Percentiles rank a stretch among this genome's conserved stretches.
Conservation (phyloP, 805 yeast species). For the Barnettozyma vustinii region DNA sequence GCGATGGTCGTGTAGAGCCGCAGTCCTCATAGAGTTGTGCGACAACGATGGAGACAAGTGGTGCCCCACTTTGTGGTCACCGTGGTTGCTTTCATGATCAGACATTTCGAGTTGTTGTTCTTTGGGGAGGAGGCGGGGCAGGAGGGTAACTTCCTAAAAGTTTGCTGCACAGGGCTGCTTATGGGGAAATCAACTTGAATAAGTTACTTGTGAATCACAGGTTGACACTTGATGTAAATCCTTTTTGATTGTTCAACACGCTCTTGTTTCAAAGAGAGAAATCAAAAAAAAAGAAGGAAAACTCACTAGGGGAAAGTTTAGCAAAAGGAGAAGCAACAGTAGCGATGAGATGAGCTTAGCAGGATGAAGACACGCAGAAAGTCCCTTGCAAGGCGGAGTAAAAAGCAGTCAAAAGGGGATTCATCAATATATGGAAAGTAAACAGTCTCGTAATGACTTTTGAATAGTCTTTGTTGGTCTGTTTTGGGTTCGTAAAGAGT, state of each 20-base stretch:
- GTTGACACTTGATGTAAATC: not conserved
- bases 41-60: conserved; percentile 21
- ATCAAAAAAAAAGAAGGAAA: not conserved
- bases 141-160: not conserved
- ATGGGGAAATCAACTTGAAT: not conserved
- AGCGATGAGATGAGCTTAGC: conserved; percentile 1
- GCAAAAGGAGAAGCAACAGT: not conserved
- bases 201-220: not conserved
- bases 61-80: conserved; percentile 4
- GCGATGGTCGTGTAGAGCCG: conserved; percentile 43
- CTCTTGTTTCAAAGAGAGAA: not conserved
- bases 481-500: not conserved
- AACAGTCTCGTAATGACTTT: not conserved
- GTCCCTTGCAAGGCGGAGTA: conserved; percentile 4
- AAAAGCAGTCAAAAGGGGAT: not conserved
- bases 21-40: conserved; percentile 33
- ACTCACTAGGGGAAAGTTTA: not conserved
- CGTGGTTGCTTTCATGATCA: conserved; percentile 23
- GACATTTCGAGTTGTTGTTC: conserved; percentile 17
- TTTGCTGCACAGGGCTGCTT: not conserved
- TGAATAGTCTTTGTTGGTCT: not conserved
- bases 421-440: conserved; percentile 5
- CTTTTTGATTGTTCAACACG: not conserved
- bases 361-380: conserved; percentile 4
- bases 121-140: too few relatives aligned